These are phyloP conservation scores for Pyronema omphalodes DNA, from an alignment of 495 filamentous ascomycete genomes.

Conservation along the genomic window DNA sequence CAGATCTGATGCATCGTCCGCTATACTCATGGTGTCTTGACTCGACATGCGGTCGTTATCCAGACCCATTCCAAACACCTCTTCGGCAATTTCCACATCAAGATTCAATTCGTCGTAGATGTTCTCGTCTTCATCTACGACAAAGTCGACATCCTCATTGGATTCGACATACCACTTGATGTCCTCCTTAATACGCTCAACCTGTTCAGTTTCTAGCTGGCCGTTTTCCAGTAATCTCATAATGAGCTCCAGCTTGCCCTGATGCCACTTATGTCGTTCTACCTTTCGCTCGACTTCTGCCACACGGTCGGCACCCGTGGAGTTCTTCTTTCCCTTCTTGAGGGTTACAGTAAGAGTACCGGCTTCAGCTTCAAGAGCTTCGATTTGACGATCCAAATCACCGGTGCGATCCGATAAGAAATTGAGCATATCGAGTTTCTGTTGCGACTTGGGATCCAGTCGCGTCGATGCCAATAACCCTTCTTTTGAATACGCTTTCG, in stretches of 20 bases:
- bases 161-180: constrained; percentile 92
- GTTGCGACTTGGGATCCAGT: constrained; percentile 85
- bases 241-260: constrained; percentile 78
- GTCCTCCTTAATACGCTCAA: constrained; percentile 69
- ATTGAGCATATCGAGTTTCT: constrained; percentile 66
- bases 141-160: constrained; percentile 69
- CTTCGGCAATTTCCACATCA: constrained; percentile 61
- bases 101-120: constrained; percentile 92
- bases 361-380: constrained; percentile 75
- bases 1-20: constrained; percentile 64
- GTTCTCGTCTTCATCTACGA: constrained; percentile 72
- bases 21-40: constrained; percentile 84
- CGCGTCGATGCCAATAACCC: constrained; percentile 77
- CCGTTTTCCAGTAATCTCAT: constrained; percentile 83
- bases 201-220: constrained; percentile 65
- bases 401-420: constrained; percentile 81
- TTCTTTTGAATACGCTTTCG: constrained; percentile 97
- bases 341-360: constrained; percentile 70
- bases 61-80: constrained; percentile 55
- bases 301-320: constrained; percentile 65
- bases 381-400: constrained; percentile 81
- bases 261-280: constrained; percentile 93
- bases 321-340: constrained; percentile 83
- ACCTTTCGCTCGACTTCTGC: constrained; percentile 64
- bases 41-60: constrained; percentile 82